Percentiles rank a stretch among this genome's conserved stretches.
phyloP scores from a whole-genome alignment of 2,329 filamentous ascomycete genomes.

The Cordyceps militaris region DNA sequence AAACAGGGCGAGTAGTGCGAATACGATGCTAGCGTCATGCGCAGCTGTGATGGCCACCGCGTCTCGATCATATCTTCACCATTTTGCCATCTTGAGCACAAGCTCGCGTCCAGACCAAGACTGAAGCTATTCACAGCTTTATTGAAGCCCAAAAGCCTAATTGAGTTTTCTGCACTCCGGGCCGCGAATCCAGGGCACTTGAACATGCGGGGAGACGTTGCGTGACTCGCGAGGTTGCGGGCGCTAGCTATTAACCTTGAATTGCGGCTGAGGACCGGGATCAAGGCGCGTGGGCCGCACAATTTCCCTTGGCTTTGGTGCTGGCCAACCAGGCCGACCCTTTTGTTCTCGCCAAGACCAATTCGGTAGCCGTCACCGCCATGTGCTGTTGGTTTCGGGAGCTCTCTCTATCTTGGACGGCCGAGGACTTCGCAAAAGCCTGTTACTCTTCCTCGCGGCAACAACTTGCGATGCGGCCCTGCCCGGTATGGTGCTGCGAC shows the following conservation, averaged over 20 bases:
- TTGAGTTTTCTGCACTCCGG: not conserved
- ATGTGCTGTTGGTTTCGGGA: not conserved
- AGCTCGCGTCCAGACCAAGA: not conserved
- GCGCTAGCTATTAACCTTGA: not conserved
- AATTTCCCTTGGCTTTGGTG: not conserved
- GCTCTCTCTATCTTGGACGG: not conserved
- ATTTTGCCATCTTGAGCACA: too few relatives aligned
- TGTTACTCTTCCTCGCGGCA: not conserved
- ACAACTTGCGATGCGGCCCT: not conserved
- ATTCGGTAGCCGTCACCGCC: not conserved
- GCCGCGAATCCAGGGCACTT: not conserved
- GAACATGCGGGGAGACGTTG: not conserved
- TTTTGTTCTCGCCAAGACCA: not conserved
- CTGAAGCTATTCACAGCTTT: not conserved
- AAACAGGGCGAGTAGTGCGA: too few relatives aligned
- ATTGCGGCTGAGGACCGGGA: constrained; percentile 7
- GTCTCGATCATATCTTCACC: too few relatives aligned
- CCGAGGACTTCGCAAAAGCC: not conserved
- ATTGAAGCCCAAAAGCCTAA: not conserved
- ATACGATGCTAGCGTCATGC: too few relatives aligned
- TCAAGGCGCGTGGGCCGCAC: constrained; percentile 3
- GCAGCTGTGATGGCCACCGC: too few relatives aligned
- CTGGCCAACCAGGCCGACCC: not conserved
- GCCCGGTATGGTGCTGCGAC: too few relatives aligned
- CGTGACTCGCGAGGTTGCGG: not conserved